phyloP scores from a whole-genome alignment of 345 rosid genomes.

The Bretschneidera sinensis region DNA sequence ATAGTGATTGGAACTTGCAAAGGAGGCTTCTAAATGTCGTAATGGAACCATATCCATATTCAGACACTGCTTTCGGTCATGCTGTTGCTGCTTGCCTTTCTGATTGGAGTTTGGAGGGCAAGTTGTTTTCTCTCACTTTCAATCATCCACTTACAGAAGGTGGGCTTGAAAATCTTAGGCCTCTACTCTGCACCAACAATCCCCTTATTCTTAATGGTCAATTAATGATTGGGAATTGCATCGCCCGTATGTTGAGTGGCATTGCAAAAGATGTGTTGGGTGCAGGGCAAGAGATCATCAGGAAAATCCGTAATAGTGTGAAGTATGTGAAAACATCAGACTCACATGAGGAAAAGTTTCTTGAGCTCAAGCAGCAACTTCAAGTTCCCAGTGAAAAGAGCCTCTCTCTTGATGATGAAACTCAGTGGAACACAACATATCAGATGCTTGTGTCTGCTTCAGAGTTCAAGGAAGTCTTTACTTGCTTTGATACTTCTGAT shows the following conservation, averaged over 20 bases:
- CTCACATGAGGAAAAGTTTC: conserved; percentile 78
- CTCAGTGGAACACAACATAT: conserved; percentile 80
- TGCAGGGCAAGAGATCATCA: conserved; percentile 47
- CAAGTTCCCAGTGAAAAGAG: conserved; percentile 72
- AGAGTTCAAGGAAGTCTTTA: conserved; percentile 81
- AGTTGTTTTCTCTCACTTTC: conserved; percentile 67
- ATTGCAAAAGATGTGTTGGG: conserved; percentile 57
- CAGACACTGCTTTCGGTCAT: conserved; percentile 62
- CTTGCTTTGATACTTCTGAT: conserved; percentile 79
- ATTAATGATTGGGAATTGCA: conserved; percentile 62
- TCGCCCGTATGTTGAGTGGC: conserved; percentile 49
- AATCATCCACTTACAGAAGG: conserved; percentile 48
- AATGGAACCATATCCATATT: conserved; percentile 79
- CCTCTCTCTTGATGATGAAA: conserved; percentile 65
- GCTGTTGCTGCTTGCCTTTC: conserved; percentile 78
- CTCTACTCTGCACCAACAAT: conserved; percentile 63
- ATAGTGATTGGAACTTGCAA: conserved; percentile 74
- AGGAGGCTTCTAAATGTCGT: conserved; percentile 73
- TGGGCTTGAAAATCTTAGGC: conserved; percentile 60
- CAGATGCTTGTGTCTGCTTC: conserved; percentile 82
- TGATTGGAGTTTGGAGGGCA: conserved; percentile 81
- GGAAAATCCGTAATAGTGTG: conserved; percentile 74
- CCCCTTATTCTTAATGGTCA: conserved; percentile 77
- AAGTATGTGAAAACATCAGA: conserved; percentile 84
- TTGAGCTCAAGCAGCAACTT: conserved; percentile 84